phyloP scores from a whole-genome alignment of 768 basidiomycete genomes.

The Collybiopsis luxurians region DNA sequence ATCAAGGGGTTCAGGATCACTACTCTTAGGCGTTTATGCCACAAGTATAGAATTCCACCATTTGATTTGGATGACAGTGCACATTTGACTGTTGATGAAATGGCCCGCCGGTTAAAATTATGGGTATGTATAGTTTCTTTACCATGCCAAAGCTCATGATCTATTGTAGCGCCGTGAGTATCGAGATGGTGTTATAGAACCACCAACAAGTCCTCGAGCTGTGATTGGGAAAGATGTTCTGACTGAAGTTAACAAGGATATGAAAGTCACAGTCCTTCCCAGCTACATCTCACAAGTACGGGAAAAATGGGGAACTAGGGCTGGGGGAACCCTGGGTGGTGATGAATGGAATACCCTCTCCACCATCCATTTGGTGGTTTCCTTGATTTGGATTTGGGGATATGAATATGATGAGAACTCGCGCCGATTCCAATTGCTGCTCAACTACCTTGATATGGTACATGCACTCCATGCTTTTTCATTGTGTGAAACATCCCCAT shows the following conservation, averaged over 20 bases:
- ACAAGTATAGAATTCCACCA: not conserved
- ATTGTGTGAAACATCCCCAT: slow-evolving; percentile 14
- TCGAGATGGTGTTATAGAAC: not conserved
- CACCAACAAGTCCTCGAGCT: not conserved
- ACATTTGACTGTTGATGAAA: not conserved
- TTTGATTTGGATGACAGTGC: not conserved
- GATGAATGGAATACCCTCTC: slow-evolving; percentile 32
- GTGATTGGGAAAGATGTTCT: slow-evolving; percentile 15
- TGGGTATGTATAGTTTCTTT: not conserved
- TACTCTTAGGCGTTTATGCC: not conserved
- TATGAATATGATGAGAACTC: not conserved
- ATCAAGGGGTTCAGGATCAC: not conserved
- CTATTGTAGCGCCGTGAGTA: not conserved
- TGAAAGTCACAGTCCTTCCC: slow-evolving; percentile 22
- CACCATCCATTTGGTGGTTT: slow-evolving; percentile 29
- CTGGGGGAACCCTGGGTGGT: slow-evolving; percentile 28
- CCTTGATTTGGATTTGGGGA: slow-evolving; percentile 33
- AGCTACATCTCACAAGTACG: slow-evolving; percentile 20
- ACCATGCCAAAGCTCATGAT: not conserved
- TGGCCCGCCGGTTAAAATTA: not conserved
- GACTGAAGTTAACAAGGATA: slow-evolving; percentile 12
- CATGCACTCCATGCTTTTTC: slow-evolving; percentile 19
- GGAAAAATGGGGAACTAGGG: slow-evolving; percentile 17
- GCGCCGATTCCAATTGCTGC: slow-evolving; percentile 18
- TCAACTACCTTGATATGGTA: slow-evolving; percentile 28